These are phyloP conservation scores for Debaryomyces coudertii DNA, from an alignment of 1,139 yeast genomes.

Conservation along the genomic window DNA sequence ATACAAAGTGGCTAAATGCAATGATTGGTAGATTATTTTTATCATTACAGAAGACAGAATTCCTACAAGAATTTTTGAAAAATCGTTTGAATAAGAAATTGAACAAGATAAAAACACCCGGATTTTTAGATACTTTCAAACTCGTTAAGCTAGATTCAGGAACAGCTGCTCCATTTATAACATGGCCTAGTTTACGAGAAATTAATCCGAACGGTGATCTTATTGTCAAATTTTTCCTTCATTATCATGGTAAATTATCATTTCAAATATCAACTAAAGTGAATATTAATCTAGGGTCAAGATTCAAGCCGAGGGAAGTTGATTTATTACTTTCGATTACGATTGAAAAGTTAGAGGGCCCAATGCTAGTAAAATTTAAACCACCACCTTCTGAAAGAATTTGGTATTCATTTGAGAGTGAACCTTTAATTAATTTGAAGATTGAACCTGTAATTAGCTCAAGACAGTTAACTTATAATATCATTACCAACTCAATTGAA, in stretches of 20 bases:
- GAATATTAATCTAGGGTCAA: constrained; percentile 69
- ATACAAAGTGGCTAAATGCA: constrained; percentile 91
- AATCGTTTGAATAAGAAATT: constrained; percentile 70
- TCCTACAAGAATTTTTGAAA: constrained; percentile 59
- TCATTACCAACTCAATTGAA: constrained; percentile 80
- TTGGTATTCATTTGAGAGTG: constrained; percentile 86
- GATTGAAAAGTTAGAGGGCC: constrained; percentile 71
- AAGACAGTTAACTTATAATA: constrained; percentile 72
- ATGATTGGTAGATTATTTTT: constrained; percentile 79
- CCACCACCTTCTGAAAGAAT: constrained; percentile 89
- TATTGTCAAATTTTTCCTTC: constrained; percentile 61
- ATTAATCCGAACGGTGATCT: constrained; percentile 82
- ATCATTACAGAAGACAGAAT: constrained; percentile 70
- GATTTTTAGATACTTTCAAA: constrained; percentile 79
- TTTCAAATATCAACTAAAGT: constrained; percentile 81
- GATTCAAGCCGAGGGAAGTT: constrained; percentile 79
- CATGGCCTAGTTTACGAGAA: constrained; percentile 69
- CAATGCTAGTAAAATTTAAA: constrained; percentile 67
- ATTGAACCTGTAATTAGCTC: constrained; percentile 91
- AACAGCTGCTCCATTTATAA: constrained; percentile 74
- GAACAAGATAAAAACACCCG: constrained; percentile 80
- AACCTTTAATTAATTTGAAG: constrained; percentile 73
- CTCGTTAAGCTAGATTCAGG: constrained; percentile 79
- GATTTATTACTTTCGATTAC: constrained; percentile 75
- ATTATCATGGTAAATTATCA: constrained; percentile 74